Conservation (phyloP, 2,329 filamentous ascomycete genomes). For the Tolypocladium cylindrosporum region DNA sequence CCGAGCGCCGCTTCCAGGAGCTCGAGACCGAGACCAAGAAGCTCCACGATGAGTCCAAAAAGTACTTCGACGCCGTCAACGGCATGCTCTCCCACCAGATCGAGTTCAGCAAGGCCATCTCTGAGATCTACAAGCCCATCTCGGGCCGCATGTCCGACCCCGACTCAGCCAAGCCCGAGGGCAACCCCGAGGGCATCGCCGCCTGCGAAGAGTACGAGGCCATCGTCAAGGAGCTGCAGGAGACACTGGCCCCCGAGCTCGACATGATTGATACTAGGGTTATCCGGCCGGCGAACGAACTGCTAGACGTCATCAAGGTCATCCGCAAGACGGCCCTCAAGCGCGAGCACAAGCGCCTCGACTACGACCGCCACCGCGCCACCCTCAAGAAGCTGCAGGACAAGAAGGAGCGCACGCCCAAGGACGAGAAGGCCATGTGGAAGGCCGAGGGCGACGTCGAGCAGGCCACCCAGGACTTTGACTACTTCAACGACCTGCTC, state of each 20-base stretch:
- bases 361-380: constrained; percentile 81
- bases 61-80: constrained; percentile 97
- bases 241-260: constrained; percentile 79
- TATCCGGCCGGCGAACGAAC: constrained; percentile 84
- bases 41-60: constrained; percentile 91
- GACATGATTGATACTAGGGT: constrained; percentile 95
- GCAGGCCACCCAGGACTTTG: constrained; percentile 86
- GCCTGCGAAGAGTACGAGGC: constrained; percentile 95
- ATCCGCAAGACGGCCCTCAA: constrained; percentile 84
- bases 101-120: constrained; percentile 92
- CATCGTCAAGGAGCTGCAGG: constrained; percentile 82
- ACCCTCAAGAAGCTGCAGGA: constrained; percentile 90
- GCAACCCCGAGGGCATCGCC: constrained; percentile 84
- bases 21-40: constrained; percentile 94
- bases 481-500: constrained; percentile 94
- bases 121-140: constrained; percentile 96
- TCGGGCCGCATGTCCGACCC: constrained; percentile 93
- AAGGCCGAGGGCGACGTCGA: constrained; percentile 90
- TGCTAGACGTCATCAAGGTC: constrained; percentile 89
- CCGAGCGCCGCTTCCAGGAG: constrained; percentile 87
- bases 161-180: constrained; percentile 68
- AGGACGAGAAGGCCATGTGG: constrained; percentile 96
- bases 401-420: constrained; percentile 91
- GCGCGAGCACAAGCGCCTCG: constrained; percentile 93
- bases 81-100: constrained; percentile 97